phyloP scores from a whole-genome alignment of 2,329 filamentous ascomycete species.

The Epichloe sp. region DNA sequence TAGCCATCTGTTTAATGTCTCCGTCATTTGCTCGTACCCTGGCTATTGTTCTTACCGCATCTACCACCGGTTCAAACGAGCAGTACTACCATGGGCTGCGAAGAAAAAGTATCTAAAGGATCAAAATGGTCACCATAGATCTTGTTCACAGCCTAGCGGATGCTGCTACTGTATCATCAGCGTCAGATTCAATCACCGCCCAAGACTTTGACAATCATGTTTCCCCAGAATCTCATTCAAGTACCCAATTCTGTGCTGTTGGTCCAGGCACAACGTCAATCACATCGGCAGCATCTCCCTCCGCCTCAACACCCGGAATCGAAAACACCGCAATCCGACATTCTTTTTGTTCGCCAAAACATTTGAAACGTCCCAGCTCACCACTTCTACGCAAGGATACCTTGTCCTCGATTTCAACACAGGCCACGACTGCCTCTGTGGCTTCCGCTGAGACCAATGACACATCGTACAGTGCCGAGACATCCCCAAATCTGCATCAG shows the following conservation, averaged over 20 bases:
- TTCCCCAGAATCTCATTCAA: neutral
- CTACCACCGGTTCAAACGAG: no score
- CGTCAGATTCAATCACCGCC: no score
- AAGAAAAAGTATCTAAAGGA: no score
- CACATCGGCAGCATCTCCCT: conserved; percentile 14
- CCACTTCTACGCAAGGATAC: conserved; percentile 34
- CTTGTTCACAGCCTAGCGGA: no score
- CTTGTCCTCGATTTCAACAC: conserved; percentile 38
- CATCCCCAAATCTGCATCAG: conserved; percentile 36
- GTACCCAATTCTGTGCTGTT: conserved; percentile 5
- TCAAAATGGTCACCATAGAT: no score
- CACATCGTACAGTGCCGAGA: conserved; percentile 39
- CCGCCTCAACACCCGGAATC: conserved; percentile 6
- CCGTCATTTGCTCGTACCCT: no score
- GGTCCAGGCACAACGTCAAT: conserved; percentile 8
- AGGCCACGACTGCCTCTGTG: conserved; percentile 30
- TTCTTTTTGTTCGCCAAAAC: conserved; percentile 7
- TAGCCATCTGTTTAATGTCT: no score
- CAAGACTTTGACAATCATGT: neutral
- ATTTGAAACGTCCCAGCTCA: conserved; percentile 14
- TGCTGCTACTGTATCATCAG: no score
- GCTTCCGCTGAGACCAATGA: conserved; percentile 34
- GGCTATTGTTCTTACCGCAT: no score
- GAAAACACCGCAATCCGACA: conserved; percentile 4
- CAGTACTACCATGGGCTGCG: no score